These are phyloP conservation scores for Orbilia quercus DNA, from an alignment of 2,329 filamentous ascomycete species.

Conservation along the genomic window DNA sequence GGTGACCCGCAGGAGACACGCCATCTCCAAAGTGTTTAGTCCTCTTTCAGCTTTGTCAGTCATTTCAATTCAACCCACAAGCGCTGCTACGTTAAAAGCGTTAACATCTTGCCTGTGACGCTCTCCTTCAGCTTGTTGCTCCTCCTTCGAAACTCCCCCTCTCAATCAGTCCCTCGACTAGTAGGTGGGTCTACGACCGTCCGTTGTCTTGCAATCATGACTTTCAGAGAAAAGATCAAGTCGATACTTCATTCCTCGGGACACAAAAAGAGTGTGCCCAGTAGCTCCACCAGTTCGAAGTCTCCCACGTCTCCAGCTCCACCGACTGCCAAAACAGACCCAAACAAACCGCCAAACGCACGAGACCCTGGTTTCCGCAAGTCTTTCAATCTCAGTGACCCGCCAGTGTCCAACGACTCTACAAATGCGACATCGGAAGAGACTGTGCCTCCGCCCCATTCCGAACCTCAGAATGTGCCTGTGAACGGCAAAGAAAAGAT, in stretches of 20 bases:
- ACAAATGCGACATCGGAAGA: conserved; percentile 21
- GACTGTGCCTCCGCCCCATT: not conserved
- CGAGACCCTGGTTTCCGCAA: conserved; percentile 52
- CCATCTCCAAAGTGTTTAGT: conserved; percentile 19
- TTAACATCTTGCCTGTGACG: not conserved
- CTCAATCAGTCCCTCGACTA: not conserved
- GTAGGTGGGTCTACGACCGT: not conserved
- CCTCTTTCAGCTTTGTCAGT: conserved; percentile 24
- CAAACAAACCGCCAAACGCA: conserved; percentile 51
- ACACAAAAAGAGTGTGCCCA: conserved; percentile 25
- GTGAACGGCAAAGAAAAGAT: conserved; percentile 33
- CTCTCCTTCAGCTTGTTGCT: not conserved
- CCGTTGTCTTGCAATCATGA: conserved; percentile 25
- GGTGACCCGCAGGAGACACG: conserved; percentile 6
- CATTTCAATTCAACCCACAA: conserved; percentile 11
- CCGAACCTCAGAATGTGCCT: conserved; percentile 14
- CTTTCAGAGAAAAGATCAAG: conserved; percentile 50
- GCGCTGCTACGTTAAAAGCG: conserved; percentile 20
- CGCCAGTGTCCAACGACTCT: conserved; percentile 20
- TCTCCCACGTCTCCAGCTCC: conserved; percentile 25
- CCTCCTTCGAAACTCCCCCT: not conserved
- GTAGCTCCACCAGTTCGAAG: conserved; percentile 1
- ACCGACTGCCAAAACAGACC: conserved; percentile 31
- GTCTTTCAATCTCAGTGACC: conserved; percentile 50
- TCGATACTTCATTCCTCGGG: conserved; percentile 38